Evolutionary conservation across 129 eudicot species (phyloP).

Genomic region (Helianthus tuberosus): DNA sequence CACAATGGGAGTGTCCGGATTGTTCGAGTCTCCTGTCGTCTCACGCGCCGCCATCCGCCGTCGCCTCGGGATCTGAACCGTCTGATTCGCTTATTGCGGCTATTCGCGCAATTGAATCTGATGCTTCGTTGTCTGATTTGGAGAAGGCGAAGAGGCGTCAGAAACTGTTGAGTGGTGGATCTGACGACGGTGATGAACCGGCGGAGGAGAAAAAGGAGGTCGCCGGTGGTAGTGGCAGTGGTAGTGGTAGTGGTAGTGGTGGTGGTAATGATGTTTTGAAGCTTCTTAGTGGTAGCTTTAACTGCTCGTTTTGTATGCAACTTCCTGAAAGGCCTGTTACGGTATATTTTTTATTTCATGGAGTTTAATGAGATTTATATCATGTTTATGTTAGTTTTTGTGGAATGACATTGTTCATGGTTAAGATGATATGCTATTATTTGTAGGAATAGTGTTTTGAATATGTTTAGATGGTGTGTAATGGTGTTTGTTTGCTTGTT

Average conservation of each 20-base stretch:
- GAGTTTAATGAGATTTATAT: neutral
- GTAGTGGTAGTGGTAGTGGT: slow-evolving; percentile 6
- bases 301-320: slow-evolving; percentile 82
- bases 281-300: slow-evolving; percentile 60
- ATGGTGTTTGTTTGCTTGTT: no score
- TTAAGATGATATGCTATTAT: no score
- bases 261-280: slow-evolving; percentile 47
- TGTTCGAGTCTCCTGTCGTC: slow-evolving; percentile 49
- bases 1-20: slow-evolving; percentile 82
- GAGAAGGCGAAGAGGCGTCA: slow-evolving; percentile 79
- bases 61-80: slow-evolving; percentile 32
- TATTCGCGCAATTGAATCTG: slow-evolving; percentile 74
- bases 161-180: slow-evolving; percentile 55
- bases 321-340: slow-evolving; percentile 90
- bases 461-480: no score
- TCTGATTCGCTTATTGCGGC: slow-evolving; percentile 45
- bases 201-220: slow-evolving; percentile 19
- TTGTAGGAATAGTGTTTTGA: no score
- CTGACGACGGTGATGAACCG: slow-evolving; percentile 8
- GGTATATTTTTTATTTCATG: slow-evolving; percentile 36
- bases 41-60: slow-evolving; percentile 19
- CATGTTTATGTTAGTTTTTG: neutral
- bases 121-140: slow-evolving; percentile 53
- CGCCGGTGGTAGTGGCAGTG: slow-evolving; percentile 30
- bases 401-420: neutral